Conservation (phyloP, 2,329 filamentous ascomycete genomes). For the Microsporum canis region DNA sequence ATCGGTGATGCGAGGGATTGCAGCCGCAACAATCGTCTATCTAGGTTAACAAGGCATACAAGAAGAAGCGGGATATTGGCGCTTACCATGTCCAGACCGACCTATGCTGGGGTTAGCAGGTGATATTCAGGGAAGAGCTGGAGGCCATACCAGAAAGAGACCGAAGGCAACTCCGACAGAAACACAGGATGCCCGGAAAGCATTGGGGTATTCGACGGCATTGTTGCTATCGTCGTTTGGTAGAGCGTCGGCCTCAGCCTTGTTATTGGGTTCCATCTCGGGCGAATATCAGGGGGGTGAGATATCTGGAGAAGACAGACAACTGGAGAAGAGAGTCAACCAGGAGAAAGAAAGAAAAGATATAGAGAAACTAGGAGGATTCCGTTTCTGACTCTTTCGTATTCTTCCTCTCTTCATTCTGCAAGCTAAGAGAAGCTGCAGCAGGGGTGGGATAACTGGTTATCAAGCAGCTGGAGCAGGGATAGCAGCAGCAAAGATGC, state of each 20-base stretch:
- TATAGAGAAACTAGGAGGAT: no score
- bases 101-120: slow-evolving; percentile 4
- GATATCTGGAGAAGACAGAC: no score
- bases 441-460: no score
- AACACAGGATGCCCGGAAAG: slow-evolving; percentile 19
- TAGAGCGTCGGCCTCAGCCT: slow-evolving; percentile 39
- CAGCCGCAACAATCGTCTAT: slow-evolving; percentile 35
- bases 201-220: slow-evolving; percentile 17
- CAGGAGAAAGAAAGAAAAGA: no score
- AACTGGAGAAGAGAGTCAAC: no score
- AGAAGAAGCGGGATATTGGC: not conserved
- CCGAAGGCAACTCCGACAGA: slow-evolving; percentile 20
- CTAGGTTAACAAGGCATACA: slow-evolving; percentile 1
- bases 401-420: no score
- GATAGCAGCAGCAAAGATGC: no score
- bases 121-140: not conserved
- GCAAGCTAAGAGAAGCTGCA: no score
- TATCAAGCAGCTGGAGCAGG: no score
- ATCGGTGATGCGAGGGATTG: slow-evolving; percentile 39
- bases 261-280: slow-evolving; percentile 46
- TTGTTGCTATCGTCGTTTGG: not conserved
- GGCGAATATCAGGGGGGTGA: no score
- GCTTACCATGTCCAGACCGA: slow-evolving; percentile 6
- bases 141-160: slow-evolving; percentile 16
- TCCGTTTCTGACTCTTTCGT: no score